These are phyloP conservation scores for Aspergillus diversus DNA, from an alignment of 495 filamentous ascomycete genomes.

Conservation along the genomic window DNA sequence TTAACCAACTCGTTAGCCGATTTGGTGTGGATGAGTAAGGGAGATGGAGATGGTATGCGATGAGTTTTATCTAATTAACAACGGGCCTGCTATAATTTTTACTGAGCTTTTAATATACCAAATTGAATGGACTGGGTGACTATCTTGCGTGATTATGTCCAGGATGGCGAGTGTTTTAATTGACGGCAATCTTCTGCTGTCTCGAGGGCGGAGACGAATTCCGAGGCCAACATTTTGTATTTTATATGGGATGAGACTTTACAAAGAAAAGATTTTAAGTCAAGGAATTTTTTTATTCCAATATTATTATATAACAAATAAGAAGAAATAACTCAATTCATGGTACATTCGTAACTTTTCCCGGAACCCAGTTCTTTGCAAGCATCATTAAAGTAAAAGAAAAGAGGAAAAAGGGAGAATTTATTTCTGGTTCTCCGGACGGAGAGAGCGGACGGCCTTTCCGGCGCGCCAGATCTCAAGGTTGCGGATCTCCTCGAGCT, in stretches of 20 bases:
- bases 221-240: too few relatives aligned
- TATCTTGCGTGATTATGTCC: not conserved
- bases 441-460: slow-evolving; percentile 90
- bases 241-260: not conserved
- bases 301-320: slow-evolving; percentile 26
- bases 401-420: slow-evolving; percentile 19
- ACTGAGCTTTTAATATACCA: too few relatives aligned
- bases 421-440: slow-evolving; percentile 92
- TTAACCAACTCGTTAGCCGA: not conserved
- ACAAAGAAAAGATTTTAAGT: slow-evolving; percentile 6
- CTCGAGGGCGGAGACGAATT: too few relatives aligned
- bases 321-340: slow-evolving; percentile 38
- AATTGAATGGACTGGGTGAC: not conserved
- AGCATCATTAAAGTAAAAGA: slow-evolving; percentile 3
- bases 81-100: not conserved
- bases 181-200: not conserved
- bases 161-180: too few relatives aligned
- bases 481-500: slow-evolving; percentile 94
- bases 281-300: slow-evolving; percentile 22
- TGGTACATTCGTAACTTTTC: slow-evolving; percentile 52
- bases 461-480: slow-evolving; percentile 99
- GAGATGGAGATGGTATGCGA: not conserved
- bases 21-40: not conserved
- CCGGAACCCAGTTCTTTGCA: slow-evolving; percentile 34
- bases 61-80: not conserved